Evolutionary conservation across 164 flowering plant genomes (phyloP).

Genomic region (Malania oleifera): DNA sequence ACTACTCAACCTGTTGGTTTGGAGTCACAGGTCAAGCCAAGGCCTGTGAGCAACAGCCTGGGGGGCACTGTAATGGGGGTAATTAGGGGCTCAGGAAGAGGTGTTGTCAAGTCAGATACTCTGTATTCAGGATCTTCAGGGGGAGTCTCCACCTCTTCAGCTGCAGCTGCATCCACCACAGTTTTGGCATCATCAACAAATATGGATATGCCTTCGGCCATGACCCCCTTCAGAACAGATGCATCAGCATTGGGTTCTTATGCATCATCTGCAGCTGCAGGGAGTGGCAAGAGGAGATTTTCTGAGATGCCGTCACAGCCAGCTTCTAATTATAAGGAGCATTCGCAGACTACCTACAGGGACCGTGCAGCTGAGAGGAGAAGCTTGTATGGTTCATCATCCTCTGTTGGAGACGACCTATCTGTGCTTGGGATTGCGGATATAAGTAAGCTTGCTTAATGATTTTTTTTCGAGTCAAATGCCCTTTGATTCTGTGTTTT

Average conservation of each 20-base stretch:
- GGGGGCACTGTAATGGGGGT: constrained; percentile 87
- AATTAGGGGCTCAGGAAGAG: constrained; percentile 81
- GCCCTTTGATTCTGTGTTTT: constrained; percentile 10
- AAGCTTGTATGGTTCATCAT: constrained; percentile 82
- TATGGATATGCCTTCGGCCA: constrained; percentile 28
- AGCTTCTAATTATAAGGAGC: constrained; percentile 42
- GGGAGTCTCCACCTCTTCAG: constrained; percentile 20
- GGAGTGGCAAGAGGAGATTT: constrained; percentile 83
- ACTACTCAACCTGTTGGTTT: constrained; percentile 25
- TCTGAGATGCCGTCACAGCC: constrained; percentile 71
- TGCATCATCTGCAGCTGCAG: constrained; percentile 48
- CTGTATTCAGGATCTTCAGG: constrained; percentile 37
- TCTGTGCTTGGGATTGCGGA: constrained; percentile 48
- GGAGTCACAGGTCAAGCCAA: constrained; percentile 46
- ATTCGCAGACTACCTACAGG: constrained; percentile 66
- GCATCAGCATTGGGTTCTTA: constrained; percentile 83
- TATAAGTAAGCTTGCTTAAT: constrained; percentile 65
- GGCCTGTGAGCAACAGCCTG: constrained; percentile 57
- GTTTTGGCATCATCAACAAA: constrained; percentile 28
- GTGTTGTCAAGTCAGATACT: constrained; percentile 62
- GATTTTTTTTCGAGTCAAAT: constrained; percentile 13
- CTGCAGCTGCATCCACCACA: constrained; percentile 17
- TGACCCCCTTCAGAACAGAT: constrained; percentile 76
- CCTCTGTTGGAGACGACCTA: constrained; percentile 49
- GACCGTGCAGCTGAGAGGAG: constrained; percentile 99